A percentile compares a stretch with the other conserved stretches of the same genome.
Evolutionary conservation across 192 early-diverging fungal genomes (phyloP).

Genomic region (Pilobolus umbonatus): DNA sequence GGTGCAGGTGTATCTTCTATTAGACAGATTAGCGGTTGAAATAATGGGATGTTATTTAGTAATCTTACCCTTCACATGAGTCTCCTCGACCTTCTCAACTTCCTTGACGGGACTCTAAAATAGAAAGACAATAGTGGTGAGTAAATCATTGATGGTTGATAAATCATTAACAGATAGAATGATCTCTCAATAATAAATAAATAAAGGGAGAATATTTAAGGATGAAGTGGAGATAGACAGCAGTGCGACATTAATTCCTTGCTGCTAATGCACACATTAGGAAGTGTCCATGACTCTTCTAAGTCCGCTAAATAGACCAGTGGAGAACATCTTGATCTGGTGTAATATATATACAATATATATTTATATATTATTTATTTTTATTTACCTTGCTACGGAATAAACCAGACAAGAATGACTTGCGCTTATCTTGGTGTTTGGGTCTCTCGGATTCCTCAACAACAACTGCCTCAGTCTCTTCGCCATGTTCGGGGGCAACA

Average conservation of each 20-base stretch:
- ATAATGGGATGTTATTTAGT: not conserved
- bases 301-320: no score
- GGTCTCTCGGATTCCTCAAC: conserved; percentile 1
- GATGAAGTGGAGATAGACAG: no score
- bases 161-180: no score
- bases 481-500: not conserved
- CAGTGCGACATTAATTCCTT: no score
- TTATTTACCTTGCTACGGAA: conserved; percentile 24
- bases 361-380: not conserved
- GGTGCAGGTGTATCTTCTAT: not conserved
- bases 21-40: not conserved
- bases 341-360: not conserved
- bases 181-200: no score
- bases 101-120: conserved; percentile 16
- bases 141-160: no score
- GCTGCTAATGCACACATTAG: conserved; percentile 7
- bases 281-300: no score
- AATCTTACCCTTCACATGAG: not conserved
- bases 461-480: not conserved
- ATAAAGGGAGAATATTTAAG: no score
- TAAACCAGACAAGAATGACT: conserved; percentile 19
- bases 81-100: conserved; percentile 7
- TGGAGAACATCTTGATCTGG: not conserved
- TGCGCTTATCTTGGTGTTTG: conserved; percentile 19
- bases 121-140: not conserved